Percentiles rank a stretch among this genome's conserved stretches.
Conservation (phyloP, 2,329 filamentous ascomycete genomes). For the Cryphonectria radicalis region DNA sequence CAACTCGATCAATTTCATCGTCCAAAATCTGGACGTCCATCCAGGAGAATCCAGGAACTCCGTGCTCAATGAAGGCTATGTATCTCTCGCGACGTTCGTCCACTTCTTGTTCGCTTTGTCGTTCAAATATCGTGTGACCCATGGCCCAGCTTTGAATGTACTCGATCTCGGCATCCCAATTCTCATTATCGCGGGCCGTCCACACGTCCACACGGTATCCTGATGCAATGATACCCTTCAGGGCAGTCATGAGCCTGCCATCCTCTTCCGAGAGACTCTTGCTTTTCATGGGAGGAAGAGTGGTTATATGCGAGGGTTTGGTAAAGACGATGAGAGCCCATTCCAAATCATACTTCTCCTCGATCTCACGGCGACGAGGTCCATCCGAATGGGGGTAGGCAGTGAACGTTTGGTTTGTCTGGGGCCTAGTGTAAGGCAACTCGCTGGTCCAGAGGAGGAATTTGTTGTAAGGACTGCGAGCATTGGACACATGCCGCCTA, state of each 20-base stretch:
- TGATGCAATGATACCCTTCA: conserved; percentile 2
- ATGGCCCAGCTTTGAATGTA: neutral
- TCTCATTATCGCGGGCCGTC: conserved; percentile 15
- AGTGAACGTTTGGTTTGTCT: conserved; percentile 21
- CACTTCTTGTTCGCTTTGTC: neutral
- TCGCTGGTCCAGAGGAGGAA: conserved; percentile 24
- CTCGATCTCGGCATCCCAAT: neutral
- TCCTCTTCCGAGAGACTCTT: neutral
- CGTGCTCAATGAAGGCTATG: conserved; percentile 20
- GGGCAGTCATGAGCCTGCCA: conserved; percentile 10
- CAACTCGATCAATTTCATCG: conserved; percentile 4
- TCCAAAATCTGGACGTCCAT: conserved; percentile 12
- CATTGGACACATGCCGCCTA: conserved; percentile 12
- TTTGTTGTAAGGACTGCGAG: conserved; percentile 14
- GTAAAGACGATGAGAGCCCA: conserved; percentile 29
- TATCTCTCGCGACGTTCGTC: conserved; percentile 20
- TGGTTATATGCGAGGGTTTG: conserved; percentile 6
- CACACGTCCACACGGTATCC: conserved; percentile 25
- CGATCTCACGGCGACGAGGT: conserved; percentile 8
- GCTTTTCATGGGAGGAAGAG: neutral
- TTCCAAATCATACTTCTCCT: conserved; percentile 12
- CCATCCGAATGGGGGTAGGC: conserved; percentile 22
- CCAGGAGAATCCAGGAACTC: conserved; percentile 21
- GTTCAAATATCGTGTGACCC: neutral
- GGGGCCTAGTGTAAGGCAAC: conserved; percentile 7